Percentiles rank a stretch among this genome's conserved stretches.
Conservation (phyloP, 2,329 filamentous ascomycete species). For the Ceratocystis cubensis region DNA sequence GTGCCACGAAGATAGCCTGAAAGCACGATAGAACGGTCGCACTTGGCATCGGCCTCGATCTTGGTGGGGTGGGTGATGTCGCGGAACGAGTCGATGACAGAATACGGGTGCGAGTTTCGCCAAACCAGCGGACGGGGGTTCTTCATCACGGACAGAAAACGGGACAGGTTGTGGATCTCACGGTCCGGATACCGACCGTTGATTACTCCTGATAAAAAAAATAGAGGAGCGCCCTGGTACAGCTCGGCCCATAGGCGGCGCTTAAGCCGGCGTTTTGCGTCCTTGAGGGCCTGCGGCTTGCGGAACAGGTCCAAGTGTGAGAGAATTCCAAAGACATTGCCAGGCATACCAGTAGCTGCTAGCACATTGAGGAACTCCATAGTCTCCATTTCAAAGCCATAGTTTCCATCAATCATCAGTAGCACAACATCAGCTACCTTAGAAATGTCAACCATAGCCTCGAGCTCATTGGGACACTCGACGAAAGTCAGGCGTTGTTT, state of each 20-base stretch:
- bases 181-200: slow-evolving; percentile 95
- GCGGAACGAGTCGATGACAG: slow-evolving; percentile 83
- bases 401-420: slow-evolving; percentile 97
- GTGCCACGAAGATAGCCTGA: slow-evolving; percentile 92
- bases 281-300: slow-evolving; percentile 81
- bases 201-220: slow-evolving; percentile 91
- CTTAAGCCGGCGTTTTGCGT: slow-evolving; percentile 93
- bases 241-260: slow-evolving; percentile 93
- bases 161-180: slow-evolving; percentile 87
- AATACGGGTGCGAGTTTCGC: slow-evolving; percentile 92
- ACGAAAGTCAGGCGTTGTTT: slow-evolving; percentile 87
- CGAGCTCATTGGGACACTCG: slow-evolving; percentile 93
- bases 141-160: slow-evolving; percentile 98
- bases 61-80: slow-evolving; percentile 89
- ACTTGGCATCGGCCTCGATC: slow-evolving; percentile 77
- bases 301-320: slow-evolving; percentile 93
- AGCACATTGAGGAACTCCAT: slow-evolving; percentile 98
- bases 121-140: slow-evolving; percentile 92
- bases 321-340: slow-evolving; percentile 93
- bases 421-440: slow-evolving; percentile 97
- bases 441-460: slow-evolving; percentile 91
- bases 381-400: slow-evolving; percentile 98
- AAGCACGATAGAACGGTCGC: slow-evolving; percentile 78
- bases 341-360: slow-evolving; percentile 91
- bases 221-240: slow-evolving; percentile 92